These are phyloP conservation scores for Melaleuca alternifolia DNA, from an alignment of 345 rosid species.

Conservation along the genomic window DNA sequence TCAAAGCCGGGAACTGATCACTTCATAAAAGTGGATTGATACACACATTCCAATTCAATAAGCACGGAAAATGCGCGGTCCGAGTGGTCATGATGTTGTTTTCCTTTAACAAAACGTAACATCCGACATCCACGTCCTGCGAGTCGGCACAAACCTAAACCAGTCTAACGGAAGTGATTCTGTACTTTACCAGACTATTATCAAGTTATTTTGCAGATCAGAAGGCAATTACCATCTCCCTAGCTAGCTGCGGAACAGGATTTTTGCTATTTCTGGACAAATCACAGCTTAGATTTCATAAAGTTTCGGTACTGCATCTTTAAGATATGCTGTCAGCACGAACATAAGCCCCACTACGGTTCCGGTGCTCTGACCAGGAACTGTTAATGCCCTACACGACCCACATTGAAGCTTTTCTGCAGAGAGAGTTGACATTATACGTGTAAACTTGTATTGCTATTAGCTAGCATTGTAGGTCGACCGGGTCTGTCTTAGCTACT, in stretches of 20 bases:
- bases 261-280: neutral
- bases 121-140: neutral
- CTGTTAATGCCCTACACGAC: constrained; percentile 1
- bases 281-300: neutral
- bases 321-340: neutral
- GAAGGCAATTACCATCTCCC: neutral
- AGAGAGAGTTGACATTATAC: neutral
- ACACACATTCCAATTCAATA: neutral
- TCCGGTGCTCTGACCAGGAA: neutral
- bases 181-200: accelerated
- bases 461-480: neutral
- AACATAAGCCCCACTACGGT: neutral
- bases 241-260: neutral
- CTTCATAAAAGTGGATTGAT: neutral
- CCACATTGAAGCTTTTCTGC: neutral
- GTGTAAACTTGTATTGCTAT: neutral
- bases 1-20: neutral
- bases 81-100: accelerated
- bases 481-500: neutral
- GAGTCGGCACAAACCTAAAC: neutral
- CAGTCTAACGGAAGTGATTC: neutral
- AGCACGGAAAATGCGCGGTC: neutral
- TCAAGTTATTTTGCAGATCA: neutral
- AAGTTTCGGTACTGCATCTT: neutral
- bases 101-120: neutral